These are phyloP conservation scores for Lepidium didymum DNA, from an alignment of 345 rosid genomes.

Conservation along the genomic window DNA sequence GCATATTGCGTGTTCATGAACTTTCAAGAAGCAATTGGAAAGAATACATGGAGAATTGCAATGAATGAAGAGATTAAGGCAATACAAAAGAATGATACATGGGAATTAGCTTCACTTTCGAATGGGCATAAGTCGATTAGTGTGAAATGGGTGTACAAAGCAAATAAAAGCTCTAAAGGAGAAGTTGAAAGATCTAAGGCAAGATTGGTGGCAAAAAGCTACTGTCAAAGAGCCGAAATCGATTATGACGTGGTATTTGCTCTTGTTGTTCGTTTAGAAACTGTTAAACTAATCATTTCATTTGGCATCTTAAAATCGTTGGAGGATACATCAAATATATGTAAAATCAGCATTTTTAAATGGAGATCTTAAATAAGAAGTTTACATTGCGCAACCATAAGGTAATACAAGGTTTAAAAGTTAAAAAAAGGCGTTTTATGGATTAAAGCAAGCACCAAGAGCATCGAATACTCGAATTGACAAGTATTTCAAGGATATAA, in stretches of 20 bases:
- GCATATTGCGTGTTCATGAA: neutral
- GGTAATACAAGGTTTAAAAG: neutral
- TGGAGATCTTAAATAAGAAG: neutral
- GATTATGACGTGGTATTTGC: neutral
- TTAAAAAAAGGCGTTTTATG: neutral
- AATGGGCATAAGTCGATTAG: neutral
- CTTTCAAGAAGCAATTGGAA: neutral
- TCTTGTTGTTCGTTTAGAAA: neutral
- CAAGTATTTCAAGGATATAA: neutral
- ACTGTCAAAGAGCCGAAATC: neutral
- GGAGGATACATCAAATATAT: neutral
- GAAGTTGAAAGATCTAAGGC: neutral
- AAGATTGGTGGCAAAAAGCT: neutral
- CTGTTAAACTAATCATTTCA: neutral
- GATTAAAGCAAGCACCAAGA: too few species aligned
- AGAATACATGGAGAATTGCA: neutral
- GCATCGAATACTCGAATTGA: neutral
- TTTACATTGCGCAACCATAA: neutral
- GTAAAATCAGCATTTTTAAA: neutral
- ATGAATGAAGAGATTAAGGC: neutral
- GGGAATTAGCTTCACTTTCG: neutral
- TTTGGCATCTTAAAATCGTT: neutral
- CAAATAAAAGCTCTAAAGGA: neutral
- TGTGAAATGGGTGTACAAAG: neutral
- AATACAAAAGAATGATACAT: neutral